Evolutionary conservation across 495 filamentous ascomycete species (phyloP).

Genomic region (Penicillium simplicissimum): DNA sequence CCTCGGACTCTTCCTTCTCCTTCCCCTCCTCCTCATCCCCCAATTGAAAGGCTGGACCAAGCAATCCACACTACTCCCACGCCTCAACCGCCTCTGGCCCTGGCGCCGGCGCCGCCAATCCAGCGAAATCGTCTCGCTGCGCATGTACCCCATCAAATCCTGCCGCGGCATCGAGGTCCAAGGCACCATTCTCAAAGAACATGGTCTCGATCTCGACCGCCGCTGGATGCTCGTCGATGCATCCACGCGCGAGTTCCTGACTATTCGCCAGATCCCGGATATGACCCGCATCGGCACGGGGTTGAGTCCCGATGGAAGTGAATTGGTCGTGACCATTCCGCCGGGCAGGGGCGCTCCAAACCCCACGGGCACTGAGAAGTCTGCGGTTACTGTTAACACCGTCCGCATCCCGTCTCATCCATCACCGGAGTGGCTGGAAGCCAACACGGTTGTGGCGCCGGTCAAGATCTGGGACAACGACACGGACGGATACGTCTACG

Average conservation of each 20-base stretch:
- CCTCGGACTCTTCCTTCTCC: constrained; percentile 18
- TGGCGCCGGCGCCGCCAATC: constrained; percentile 20
- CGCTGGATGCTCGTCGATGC: constrained; percentile 50
- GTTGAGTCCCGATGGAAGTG: constrained; percentile 28
- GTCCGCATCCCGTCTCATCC: constrained; percentile 39
- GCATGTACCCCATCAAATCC: constrained; percentile 88
- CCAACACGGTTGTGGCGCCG: constrained; percentile 31
- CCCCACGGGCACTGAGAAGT: background rate
- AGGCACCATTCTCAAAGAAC: constrained; percentile 61
- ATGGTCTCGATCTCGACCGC: constrained; percentile 81
- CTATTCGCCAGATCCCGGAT: constrained; percentile 44
- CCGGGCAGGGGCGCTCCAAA: too few species aligned
- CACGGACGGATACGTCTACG: constrained; percentile 45
- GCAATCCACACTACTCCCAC: constrained; percentile 8
- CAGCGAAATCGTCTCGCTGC: constrained; percentile 51
- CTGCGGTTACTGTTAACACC: background rate
- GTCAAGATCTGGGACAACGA: constrained; percentile 45
- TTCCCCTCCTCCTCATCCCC: constrained; percentile 21
- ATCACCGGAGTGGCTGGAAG: constrained; percentile 30
- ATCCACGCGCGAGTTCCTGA: constrained; percentile 38
- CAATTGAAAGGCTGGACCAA: constrained; percentile 19
- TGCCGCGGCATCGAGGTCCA: constrained; percentile 76
- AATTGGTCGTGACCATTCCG: constrained; percentile 30
- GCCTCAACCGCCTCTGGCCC: constrained; percentile 17
- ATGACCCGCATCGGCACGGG: constrained; percentile 47